Conservation (phyloP, 78 protist species). For the Dictyostelium discoideum region dicty_2.7 NC_007091.3:3119001-3119500, state of each 20-base stretch:
- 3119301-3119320: background rate
- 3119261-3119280: constrained; percentile 27
- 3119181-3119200: constrained; percentile 38
- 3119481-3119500: background rate
- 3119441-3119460: no score
- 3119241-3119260: constrained; percentile 51
- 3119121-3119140: background rate
- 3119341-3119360: background rate
- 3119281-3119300: background rate
- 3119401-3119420: no score
- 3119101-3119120: background rate
- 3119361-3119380: no score
- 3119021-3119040: background rate
- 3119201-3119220: constrained; percentile 42
- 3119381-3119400: no score
- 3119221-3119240: constrained; percentile 84
- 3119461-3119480: no score
- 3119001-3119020: constrained; percentile 37
- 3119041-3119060: background rate
- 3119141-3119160: background rate
- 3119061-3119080: background rate
- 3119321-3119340: background rate
- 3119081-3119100: background rate
- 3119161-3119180: constrained; percentile 13
- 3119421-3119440: no score